Conservation (phyloP, 805 yeast genomes). For the Nakazawaea holstii region DNA sequence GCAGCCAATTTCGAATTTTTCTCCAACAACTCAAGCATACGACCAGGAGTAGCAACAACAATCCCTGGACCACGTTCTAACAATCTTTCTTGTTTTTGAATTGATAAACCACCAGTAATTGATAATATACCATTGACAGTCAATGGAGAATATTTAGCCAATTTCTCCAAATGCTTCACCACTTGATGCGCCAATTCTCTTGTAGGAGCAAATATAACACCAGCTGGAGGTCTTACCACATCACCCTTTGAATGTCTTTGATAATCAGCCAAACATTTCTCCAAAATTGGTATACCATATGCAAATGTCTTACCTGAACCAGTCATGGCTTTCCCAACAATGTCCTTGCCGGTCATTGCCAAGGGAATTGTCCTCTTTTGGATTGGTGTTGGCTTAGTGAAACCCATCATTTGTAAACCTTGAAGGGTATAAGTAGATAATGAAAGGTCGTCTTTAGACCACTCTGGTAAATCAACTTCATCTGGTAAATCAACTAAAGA, state of each 20-base stretch:
- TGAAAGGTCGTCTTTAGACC: constrained; percentile 43
- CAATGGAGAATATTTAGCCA: constrained; percentile 49
- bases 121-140: constrained; percentile 58
- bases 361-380: constrained; percentile 73
- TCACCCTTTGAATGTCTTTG: constrained; percentile 13
- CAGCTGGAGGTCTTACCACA: constrained; percentile 47
- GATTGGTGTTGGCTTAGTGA: constrained; percentile 74
- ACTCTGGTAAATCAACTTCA: constrained; percentile 50
- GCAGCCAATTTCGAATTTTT: constrained; percentile 42
- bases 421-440: constrained; percentile 53
- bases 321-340: constrained; percentile 94
- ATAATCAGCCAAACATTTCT: constrained; percentile 40
- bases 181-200: constrained; percentile 96
- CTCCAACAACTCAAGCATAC: constrained; percentile 77
- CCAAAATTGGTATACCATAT: constrained; percentile 87
- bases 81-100: constrained; percentile 86
- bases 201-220: constrained; percentile 88
- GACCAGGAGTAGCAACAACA: constrained; percentile 93
- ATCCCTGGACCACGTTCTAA: constrained; percentile 71
- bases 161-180: constrained; percentile 61
- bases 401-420: constrained; percentile 57
- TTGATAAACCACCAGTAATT: constrained; percentile 91
- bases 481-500: constrained; percentile 13
- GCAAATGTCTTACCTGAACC: constrained; percentile 98
- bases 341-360: constrained; percentile 69